Base-by-base conservation (phyloP, 768 basidiomycete species). In the Auricularia auricula-judae region DNA sequence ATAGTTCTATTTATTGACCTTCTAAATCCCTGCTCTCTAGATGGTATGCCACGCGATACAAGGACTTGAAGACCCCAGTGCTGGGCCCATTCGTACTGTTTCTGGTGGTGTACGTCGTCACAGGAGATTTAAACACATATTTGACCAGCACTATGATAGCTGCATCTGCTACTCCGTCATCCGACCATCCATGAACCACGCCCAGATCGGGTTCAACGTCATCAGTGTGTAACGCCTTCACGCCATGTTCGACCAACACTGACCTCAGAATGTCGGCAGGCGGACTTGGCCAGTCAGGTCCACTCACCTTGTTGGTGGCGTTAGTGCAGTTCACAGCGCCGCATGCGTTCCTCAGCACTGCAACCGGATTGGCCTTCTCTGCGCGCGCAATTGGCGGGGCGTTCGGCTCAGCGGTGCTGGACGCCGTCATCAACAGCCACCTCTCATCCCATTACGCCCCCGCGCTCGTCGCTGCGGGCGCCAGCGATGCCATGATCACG, bases 351-450 rank as follows among this genome's bases (percentile, higher is more conserved):
- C 65, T 66, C 44, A 62, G 51, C 62, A 64, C 62, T 3, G 65
- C 65, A 16, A 66, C 65, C 10, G 65, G 65, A 8, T 63, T 66
- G 3, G 61, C 65, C 56, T 66, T 66, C 62, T 63, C 62, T 29
- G 65, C 62, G 11, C 65, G 65, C 34, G 65, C 65, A 11, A 66
- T 66, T 8, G 65, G 65, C 35, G 65, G 65, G 18, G 65, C 65
- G 4, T 66, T 66, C 53, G 65, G 65, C 62, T 36, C 34, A 3
- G 65, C 63, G 10, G 54, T 63, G 47, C 51, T 63, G 33, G 51
- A 54, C 44, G 54, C 63, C 29, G 54, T 63, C 44, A 54, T 63
- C 51, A 63, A 63, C 47, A 34, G 47, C 44, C 51, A 63, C 35
- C 53, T 63, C 33, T 33, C 47, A 47, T 63, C 63, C 33, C 47